Percentiles rank a stretch among this genome's conserved stretches.
Evolutionary conservation across 192 early-diverging fungal species (phyloP).

Genomic region (Coemansia sp.): DNA sequence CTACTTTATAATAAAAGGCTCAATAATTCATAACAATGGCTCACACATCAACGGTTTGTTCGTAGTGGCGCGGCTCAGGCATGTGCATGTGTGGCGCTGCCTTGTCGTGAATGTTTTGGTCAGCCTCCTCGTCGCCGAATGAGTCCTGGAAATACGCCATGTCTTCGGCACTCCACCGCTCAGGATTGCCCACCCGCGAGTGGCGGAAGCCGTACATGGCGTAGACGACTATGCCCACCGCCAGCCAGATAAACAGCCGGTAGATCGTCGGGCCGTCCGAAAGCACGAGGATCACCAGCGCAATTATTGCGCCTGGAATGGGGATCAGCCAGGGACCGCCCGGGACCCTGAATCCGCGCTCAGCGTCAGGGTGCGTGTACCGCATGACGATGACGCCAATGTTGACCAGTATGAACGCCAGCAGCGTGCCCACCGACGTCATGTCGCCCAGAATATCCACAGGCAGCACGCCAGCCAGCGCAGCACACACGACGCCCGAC

Average conservation of each 20-base stretch:
- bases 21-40: background rate
- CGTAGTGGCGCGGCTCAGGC: background rate
- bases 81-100: background rate
- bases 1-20: too few relatives aligned
- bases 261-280: conserved; percentile 64
- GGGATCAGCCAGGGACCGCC: conserved; percentile 64
- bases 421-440: conserved; percentile 80
- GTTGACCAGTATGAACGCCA: conserved; percentile 84
- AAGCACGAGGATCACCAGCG: conserved; percentile 64
- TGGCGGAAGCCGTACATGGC: conserved; percentile 61
- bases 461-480: conserved; percentile 71
- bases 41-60: background rate
- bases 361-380: conserved; percentile 65
- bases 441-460: conserved; percentile 81
- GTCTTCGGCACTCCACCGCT: conserved; percentile 46
- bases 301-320: conserved; percentile 57
- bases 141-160: conserved; percentile 39
- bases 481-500: conserved; percentile 62
- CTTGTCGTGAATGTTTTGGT: background rate
- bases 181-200: conserved; percentile 62
- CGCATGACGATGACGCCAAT: conserved; percentile 73
- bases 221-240: conserved; percentile 75
- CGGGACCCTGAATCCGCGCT: conserved; percentile 71
- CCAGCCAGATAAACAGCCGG: conserved; percentile 79
- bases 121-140: conserved; percentile 4